A percentile compares a stretch with the other conserved stretches of the same genome.
These are phyloP conservation scores for Mucor indicus DNA, from an alignment of 371 early-diverging fungal genomes.

Conservation along the genomic window DNA sequence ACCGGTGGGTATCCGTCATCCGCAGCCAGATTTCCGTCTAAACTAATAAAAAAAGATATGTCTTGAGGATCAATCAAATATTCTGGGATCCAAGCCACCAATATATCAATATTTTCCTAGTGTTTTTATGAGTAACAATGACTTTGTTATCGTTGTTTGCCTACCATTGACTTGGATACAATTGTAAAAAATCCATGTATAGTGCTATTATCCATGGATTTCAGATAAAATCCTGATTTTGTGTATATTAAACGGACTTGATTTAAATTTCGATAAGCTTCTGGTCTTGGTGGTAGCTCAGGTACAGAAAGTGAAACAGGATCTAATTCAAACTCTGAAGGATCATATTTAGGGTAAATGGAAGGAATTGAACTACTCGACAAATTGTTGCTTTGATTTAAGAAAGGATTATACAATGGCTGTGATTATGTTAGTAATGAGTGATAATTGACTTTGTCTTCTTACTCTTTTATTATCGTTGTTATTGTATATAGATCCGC, in stretches of 20 bases:
- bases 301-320: slow-evolving; percentile 14
- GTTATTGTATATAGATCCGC: too few relatives aligned
- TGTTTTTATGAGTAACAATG: not conserved
- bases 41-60: slow-evolving; percentile 15
- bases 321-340: slow-evolving; percentile 11
- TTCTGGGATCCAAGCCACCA: slow-evolving; percentile 42
- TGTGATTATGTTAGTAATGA: too few relatives aligned
- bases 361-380: too few relatives aligned
- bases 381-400: too few relatives aligned
- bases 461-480: too few relatives aligned
- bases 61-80: slow-evolving; percentile 32
- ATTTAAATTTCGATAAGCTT: slow-evolving; percentile 3
- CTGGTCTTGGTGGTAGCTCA: slow-evolving; percentile 19
- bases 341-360: slow-evolving; percentile 22
- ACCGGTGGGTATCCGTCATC: slow-evolving; percentile 32
- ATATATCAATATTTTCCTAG: slow-evolving; percentile 15
- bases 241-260: slow-evolving; percentile 33
- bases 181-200: slow-evolving; percentile 38
- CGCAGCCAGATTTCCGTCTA: slow-evolving; percentile 34
- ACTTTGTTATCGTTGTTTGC: not conserved
- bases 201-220: slow-evolving; percentile 5
- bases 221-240: slow-evolving; percentile 38
- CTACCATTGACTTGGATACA: slow-evolving; percentile 25
- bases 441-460: too few relatives aligned
- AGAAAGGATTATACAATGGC: too few relatives aligned